Base-by-base conservation (phyloP, 495 filamentous ascomycete genomes). In the Aspergillus carlsbadensis region DNA sequence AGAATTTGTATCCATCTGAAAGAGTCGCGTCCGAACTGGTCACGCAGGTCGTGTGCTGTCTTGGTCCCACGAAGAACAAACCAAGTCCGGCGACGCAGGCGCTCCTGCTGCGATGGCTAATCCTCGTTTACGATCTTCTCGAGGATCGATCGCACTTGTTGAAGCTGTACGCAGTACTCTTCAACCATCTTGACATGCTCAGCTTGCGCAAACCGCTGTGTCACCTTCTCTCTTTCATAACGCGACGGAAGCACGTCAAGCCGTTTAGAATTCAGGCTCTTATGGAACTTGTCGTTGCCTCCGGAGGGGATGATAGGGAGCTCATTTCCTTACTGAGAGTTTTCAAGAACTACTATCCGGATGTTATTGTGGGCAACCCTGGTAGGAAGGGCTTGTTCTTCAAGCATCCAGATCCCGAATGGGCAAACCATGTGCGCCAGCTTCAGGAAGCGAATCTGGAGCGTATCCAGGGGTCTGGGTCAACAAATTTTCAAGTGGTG, bases 331-430 rank as follows among this genome's bases (percentile, higher is more conserved):
- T 96, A n/a, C 77, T 96, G 22, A 82, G 84, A 53, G 79, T 92
- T 7, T 96, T 87, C 73, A 94, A 94, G 63, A 90, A 91, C 65
- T 94, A 93, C 64, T 94, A 91, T 63, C 91, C 92, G 6, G 90
- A 95, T 69, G 87, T 95, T 45, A 87, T 95, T 55, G 73, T 92
- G n/a, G 87, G 85, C 33, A 84, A 85, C 63, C 69, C 70, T 41
- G 59, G 67, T 45, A 62, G 72, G 63, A 61, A 68, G 61, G 66
- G 59, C 3, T 51, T 79, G 39, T 72, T 75, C 60, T 70, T 78
- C 59, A 79, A 92, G 79, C 85, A 91, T 65, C 88, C 90, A 18
- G 85, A 91, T 65, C 78, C 76, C 3, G 86, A 92, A 73, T 96
- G 92, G 92, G 77, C 85, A 37, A 77, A 76, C 49, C 85, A 84